Evolutionary conservation across 2,329 filamentous ascomycete species (phyloP), one percentile per base, ranked within the genome.

Genomic region (Fusarium dimerum): DNA sequence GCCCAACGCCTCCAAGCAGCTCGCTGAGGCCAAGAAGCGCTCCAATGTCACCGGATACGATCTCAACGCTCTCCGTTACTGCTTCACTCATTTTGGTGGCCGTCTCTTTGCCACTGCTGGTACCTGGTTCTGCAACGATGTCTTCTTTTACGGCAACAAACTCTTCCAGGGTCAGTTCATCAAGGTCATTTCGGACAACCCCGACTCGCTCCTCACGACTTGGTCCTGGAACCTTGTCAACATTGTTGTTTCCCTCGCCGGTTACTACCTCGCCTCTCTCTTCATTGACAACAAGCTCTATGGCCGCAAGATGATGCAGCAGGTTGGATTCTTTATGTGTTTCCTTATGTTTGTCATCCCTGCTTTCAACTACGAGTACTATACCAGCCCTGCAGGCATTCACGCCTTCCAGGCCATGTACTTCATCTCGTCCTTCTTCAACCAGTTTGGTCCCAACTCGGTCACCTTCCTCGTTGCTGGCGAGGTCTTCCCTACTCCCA

Each of bases 121-220:
- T 51, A 84, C 86, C 36, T 97, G 93, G 93, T 97, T 93, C 74
- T 90, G 87, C 77, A 97, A 97, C 73, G 93, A 97, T 68, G 88
- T 97, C 61, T 97, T 97, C 82, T 97, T 97, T 80, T 97, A 97
- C 78, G 93, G 93, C 64, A 97, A 96, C 87, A 97, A 96, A 82
- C 87, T 97, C 48, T 97, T 97, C 83, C 92, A 96, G 76, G 84
- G 83, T 57, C 84, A 93, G 69, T 97, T 97, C 76, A 96, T 97
- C 75, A 78, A 77, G 32, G 88, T 94, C 68, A 87, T 97, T 62
- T 89, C 86, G 49, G 80, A 85, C 48, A 74, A 81, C 60, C 82
- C 84, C 58, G 74, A 78, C 36, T 91, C 89, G 8, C 83, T 97
- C 70, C 89, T 96, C 84, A 87, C 86, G 34, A 87, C 82, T 55